These are phyloP conservation scores for Lolium rigidum DNA, from an alignment of 176 grass and related monocot species.

Conservation along the genomic window DNA sequence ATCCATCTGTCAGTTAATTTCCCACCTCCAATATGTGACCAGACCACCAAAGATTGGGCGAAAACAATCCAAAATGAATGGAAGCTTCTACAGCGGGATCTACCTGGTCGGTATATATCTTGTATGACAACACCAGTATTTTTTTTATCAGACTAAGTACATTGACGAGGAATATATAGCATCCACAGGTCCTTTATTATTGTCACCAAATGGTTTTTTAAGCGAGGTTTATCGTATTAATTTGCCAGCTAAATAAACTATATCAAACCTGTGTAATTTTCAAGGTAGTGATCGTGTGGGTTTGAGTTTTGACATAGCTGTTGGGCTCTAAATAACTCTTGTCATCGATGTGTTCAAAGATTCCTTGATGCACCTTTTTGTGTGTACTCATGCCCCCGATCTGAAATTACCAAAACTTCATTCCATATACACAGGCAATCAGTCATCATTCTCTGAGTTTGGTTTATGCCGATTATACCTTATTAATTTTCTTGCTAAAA, in stretches of 20 bases:
- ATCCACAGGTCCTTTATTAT: neutral
- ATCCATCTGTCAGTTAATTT: neutral
- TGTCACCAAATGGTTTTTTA: neutral
- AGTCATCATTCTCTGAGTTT: neutral
- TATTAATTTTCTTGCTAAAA: neutral
- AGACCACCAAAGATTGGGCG: conserved; percentile 69
- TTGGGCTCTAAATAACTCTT: neutral
- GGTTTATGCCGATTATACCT: neutral
- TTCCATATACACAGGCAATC: neutral
- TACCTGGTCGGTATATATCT: conserved; percentile 56
- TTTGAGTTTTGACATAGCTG: neutral
- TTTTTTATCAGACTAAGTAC: conserved; percentile 16
- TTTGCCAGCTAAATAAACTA: neutral
- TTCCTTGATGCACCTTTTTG: neutral
- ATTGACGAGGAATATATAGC: neutral
- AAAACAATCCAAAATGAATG: conserved; percentile 71
- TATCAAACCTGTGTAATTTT: neutral
- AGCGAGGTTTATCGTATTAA: neutral
- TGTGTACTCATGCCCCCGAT: neutral
- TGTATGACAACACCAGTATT: conserved; percentile 23
- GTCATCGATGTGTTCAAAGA: neutral
- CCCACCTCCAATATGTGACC: conserved; percentile 32
- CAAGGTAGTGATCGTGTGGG: neutral
- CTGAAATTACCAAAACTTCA: neutral
- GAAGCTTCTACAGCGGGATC: conserved; percentile 69